These are phyloP conservation scores for Paracoccidioides brasiliensis DNA, from an alignment of 2,329 filamentous ascomycete genomes.

Conservation along the genomic window DNA sequence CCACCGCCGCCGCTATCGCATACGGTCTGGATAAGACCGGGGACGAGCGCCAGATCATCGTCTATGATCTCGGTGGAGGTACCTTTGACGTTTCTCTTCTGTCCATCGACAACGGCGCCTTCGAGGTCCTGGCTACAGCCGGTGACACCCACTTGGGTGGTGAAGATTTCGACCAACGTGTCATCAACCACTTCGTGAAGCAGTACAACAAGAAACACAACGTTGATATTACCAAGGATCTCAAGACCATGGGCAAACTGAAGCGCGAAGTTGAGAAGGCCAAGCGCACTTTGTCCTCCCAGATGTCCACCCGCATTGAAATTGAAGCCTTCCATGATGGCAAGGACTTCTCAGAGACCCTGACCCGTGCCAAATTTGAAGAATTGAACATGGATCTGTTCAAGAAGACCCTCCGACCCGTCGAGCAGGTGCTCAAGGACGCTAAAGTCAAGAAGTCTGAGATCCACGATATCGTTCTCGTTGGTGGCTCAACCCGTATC, in stretches of 20 bases:
- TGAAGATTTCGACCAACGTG: slow-evolving; percentile 96
- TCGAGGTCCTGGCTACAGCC: slow-evolving; percentile 86
- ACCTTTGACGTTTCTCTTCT: slow-evolving; percentile 91
- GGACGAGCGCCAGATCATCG: slow-evolving; percentile 75
- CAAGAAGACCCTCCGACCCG: slow-evolving; percentile 98
- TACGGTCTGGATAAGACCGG: slow-evolving; percentile 84
- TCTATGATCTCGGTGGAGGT: slow-evolving; percentile 89
- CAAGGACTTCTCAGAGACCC: slow-evolving; percentile 95
- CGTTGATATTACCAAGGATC: slow-evolving; percentile 84
- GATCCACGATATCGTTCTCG: slow-evolving; percentile 90
- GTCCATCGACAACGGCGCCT: slow-evolving; percentile 81
- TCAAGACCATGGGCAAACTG: slow-evolving; percentile 97
- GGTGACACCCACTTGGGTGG: slow-evolving; percentile 96
- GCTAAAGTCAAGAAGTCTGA: slow-evolving; percentile 94
- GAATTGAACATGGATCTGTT: slow-evolving; percentile 98
- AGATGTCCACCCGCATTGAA: slow-evolving; percentile 87
- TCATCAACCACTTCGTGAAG: slow-evolving; percentile 95
- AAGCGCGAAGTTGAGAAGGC: slow-evolving; percentile 99
- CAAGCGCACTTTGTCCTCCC: slow-evolving; percentile 92
- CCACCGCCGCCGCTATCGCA: slow-evolving; percentile 86
- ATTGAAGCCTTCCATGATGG: slow-evolving; percentile 96
- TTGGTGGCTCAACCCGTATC: slow-evolving; percentile 98
- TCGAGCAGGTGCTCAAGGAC: slow-evolving; percentile 97
- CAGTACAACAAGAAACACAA: slow-evolving; percentile 96
- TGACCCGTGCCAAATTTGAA: slow-evolving; percentile 98